Evolutionary conservation across 192 early-diverging fungal species (phyloP).

Genomic region (Podila minutissima): DNA sequence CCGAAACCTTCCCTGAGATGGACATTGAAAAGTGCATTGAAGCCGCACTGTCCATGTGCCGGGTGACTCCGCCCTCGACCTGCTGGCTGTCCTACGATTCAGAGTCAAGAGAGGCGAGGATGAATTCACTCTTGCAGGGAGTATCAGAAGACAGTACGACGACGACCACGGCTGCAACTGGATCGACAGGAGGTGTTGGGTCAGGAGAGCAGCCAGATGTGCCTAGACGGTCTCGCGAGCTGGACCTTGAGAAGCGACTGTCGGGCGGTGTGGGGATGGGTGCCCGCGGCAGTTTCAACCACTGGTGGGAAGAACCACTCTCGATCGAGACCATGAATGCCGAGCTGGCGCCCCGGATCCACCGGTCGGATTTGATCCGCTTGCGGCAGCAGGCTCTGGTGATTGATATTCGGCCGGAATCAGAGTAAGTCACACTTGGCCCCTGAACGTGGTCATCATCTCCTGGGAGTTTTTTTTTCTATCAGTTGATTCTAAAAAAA

Average conservation of each 20-base stretch:
- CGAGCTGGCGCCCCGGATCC: conserved; percentile 67
- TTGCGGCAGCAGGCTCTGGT: conserved; percentile 59
- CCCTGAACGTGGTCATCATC: too few species aligned
- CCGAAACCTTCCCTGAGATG: conserved; percentile 70
- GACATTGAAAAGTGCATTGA: conserved; percentile 77
- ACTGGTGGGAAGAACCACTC: conserved; percentile 63
- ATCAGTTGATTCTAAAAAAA: too few species aligned
- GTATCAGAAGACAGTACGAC: not conserved
- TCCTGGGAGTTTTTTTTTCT: not conserved
- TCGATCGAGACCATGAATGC: conserved; percentile 55
- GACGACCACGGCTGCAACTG: not conserved
- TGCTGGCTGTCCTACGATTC: conserved; percentile 50
- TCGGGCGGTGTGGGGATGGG: conserved; percentile 7
- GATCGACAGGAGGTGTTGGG: not conserved
- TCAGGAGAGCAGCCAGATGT: conserved; percentile 15
- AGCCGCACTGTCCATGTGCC: conserved; percentile 68
- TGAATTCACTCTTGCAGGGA: conserved; percentile 4
- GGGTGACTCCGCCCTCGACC: conserved; percentile 73
- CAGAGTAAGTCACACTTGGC: conserved; percentile 52
- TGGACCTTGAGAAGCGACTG: conserved; percentile 15
- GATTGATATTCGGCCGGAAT: conserved; percentile 65
- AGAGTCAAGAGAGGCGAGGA: conserved; percentile 32
- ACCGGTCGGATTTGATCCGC: conserved; percentile 56
- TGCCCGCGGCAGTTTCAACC: not conserved
- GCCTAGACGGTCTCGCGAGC: conserved; percentile 13